Evolutionary conservation across 805 yeast species (phyloP).

Genomic region (Barnettozyma californica): DNA sequence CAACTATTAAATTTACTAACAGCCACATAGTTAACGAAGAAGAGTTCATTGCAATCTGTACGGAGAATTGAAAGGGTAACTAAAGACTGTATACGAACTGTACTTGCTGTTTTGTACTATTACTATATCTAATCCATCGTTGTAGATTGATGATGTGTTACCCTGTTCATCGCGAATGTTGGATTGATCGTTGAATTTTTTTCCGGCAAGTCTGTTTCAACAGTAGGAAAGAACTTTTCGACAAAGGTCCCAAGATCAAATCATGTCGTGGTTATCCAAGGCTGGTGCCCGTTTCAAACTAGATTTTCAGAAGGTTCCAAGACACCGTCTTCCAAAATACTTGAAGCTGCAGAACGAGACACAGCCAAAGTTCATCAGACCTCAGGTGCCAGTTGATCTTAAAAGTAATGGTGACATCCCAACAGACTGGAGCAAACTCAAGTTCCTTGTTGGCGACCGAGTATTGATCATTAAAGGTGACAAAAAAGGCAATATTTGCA

Average conservation of each 20-base stretch:
- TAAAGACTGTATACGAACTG: neutral
- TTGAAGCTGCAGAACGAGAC: conserved; percentile 27
- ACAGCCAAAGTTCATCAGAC: conserved; percentile 33
- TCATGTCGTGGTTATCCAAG: conserved; percentile 28
- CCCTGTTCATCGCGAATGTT: neutral
- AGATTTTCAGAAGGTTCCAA: conserved; percentile 27
- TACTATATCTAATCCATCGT: neutral
- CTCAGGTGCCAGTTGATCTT: conserved; percentile 28
- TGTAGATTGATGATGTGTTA: neutral
- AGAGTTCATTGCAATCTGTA: conserved; percentile 85
- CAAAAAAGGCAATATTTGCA: conserved; percentile 69
- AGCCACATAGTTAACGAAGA: conserved; percentile 53
- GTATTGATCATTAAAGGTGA: conserved; percentile 69
- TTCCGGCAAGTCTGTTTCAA: neutral
- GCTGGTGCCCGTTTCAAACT: conserved; percentile 33
- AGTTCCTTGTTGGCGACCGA: conserved; percentile 68
- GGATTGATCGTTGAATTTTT: neutral
- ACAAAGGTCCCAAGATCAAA: neutral
- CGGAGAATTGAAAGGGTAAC: conserved; percentile 44
- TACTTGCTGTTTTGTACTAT: neutral
- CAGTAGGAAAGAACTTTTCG: neutral
- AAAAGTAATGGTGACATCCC: conserved; percentile 30
- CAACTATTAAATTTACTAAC: conserved; percentile 2
- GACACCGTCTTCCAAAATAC: conserved; percentile 25
- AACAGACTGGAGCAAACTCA: conserved; percentile 48